phyloP scores from a whole-genome alignment of 1,139 yeast genomes.

The Taphrina populina region DNA sequence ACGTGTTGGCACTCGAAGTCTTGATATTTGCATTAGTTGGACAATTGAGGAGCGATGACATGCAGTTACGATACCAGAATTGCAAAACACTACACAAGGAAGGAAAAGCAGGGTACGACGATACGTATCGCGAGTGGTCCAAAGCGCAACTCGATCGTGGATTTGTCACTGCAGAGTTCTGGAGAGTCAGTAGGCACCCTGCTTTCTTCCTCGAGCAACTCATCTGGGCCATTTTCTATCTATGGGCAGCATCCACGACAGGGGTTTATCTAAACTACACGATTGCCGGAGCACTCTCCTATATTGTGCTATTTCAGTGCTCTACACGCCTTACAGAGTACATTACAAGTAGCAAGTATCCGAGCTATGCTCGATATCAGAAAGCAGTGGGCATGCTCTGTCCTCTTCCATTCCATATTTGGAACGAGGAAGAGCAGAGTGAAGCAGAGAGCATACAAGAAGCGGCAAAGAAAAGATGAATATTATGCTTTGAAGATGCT shows the following conservation, averaged over 20 bases:
- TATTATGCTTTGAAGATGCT: too few species aligned
- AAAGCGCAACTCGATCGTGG: constrained; percentile 37
- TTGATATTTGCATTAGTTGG: constrained; percentile 33
- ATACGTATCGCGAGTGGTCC: constrained; percentile 34
- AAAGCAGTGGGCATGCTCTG: constrained; percentile 37
- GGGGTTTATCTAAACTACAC: constrained; percentile 38
- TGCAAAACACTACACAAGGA: constrained; percentile 31
- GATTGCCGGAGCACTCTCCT: constrained; percentile 36
- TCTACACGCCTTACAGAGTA: constrained; percentile 39
- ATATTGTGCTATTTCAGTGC: constrained; percentile 37
- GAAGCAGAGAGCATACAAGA: neutral
- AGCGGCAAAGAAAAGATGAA: too few species aligned
- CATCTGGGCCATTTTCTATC: constrained; percentile 39
- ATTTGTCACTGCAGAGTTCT: constrained; percentile 39
- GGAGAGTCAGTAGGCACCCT: constrained; percentile 39
- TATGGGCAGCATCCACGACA: constrained; percentile 36
- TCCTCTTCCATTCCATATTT: constrained; percentile 34
- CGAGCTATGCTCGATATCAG: constrained; percentile 37
- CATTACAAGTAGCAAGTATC: constrained; percentile 38
- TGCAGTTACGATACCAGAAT: constrained; percentile 38
- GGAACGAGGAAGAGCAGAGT: constrained; percentile 33
- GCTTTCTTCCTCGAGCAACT: constrained; percentile 39
- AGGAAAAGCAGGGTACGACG: constrained; percentile 15
- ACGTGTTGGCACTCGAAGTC: constrained; percentile 28
- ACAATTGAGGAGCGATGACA: constrained; percentile 38